Percentiles rank a stretch among this genome's conserved stretches.
Evolutionary conservation across 1,284 basidiomycete genomes (phyloP).

Genomic region (Microbotryum violaceum): DNA sequence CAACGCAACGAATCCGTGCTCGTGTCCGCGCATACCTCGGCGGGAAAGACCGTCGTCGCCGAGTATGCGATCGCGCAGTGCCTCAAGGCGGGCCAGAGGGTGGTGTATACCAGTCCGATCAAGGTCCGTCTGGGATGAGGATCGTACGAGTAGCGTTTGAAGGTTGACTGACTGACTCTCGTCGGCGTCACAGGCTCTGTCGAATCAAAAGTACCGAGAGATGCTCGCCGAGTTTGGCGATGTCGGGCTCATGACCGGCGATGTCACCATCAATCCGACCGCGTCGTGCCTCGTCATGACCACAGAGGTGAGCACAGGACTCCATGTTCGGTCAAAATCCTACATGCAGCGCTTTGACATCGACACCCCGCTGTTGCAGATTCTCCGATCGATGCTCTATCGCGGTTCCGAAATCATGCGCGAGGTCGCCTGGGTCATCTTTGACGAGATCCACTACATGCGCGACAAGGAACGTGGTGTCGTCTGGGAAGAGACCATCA

Average conservation of each 20-base stretch:
- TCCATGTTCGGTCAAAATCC: not conserved
- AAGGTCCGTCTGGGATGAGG: slow-evolving; percentile 57
- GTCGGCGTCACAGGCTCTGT: slow-evolving; percentile 62
- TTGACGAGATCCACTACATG: slow-evolving; percentile 99
- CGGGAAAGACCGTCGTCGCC: slow-evolving; percentile 96
- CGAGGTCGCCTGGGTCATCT: slow-evolving; percentile 99
- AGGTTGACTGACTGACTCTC: too few relatives aligned
- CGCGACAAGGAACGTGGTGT: slow-evolving; percentile 73
- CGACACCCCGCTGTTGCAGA: slow-evolving; percentile 48
- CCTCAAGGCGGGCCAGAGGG: slow-evolving; percentile 82
- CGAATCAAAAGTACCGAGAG: slow-evolving; percentile 98
- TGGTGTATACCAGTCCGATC: slow-evolving; percentile 99
- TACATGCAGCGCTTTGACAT: not conserved
- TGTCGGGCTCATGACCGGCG: slow-evolving; percentile 98
- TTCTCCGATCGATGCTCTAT: slow-evolving; percentile 97
- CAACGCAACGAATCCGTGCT: slow-evolving; percentile 95
- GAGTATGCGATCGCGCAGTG: slow-evolving; percentile 99
- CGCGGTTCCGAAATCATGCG: slow-evolving; percentile 98
- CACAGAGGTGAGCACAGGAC: slow-evolving; percentile 64
- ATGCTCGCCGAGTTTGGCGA: slow-evolving; percentile 95
- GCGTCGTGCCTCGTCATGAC: slow-evolving; percentile 99
- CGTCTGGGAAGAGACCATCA: slow-evolving; percentile 76
- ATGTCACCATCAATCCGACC: slow-evolving; percentile 98
- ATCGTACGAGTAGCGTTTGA: not conserved
- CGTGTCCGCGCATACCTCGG: slow-evolving; percentile 97